Base-by-base conservation (phyloP, 1,139 yeast species). In the Zygotorulaspora mrakii region DNA sequence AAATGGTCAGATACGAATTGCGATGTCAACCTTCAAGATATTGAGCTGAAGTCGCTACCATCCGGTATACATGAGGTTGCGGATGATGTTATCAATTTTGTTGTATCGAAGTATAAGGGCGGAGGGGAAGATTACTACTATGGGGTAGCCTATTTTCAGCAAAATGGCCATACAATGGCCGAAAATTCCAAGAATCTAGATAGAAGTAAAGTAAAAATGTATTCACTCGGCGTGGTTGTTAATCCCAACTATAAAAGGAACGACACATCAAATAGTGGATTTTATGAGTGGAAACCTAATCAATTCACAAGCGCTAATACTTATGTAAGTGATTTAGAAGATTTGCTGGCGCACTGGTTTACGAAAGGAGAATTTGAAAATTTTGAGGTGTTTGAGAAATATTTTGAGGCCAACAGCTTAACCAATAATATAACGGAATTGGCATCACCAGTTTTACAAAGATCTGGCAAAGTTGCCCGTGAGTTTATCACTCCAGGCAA, bases 21-120 rank as follows among this genome's bases (percentile, higher is more conserved):
- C 9, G 40, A 50, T 12, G 33, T 51, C 11, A 24, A 46, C 22
- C 33, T 66, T 17, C 55, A 64, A 20, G 69, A 69, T n/a, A 53
- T 86, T 13, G 96, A 88, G 59, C 86, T 74, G 62, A 81, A 82
- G 51, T 71, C 80, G 9, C 65, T 88, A 39, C 96, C 96, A 1
- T 82, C 94, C 0, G 95, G 96, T 1, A 70, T 86, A n/a, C 96
- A 87, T 57, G 76, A 79, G 28, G 69, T 68, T 17, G 36, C 49
- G 3, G 60, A 68, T 29, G 89, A 85, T 49, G 71, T 74, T 1
- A 66, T 78, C 2, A 69, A 73, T 36, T 78, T 79, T 59, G 69
- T 68, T 4, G 70, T 68, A 8, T 61, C 66, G 6, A 75, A 71
- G 38, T 47, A 47, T 9, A 48, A 62, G 2, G 17, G 7, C 5